Evolutionary conservation across 208 protist genomes (phyloP), one percentile per base, ranked within the genome.

Genomic region (Jaenimonas drosophilae): DNA sequence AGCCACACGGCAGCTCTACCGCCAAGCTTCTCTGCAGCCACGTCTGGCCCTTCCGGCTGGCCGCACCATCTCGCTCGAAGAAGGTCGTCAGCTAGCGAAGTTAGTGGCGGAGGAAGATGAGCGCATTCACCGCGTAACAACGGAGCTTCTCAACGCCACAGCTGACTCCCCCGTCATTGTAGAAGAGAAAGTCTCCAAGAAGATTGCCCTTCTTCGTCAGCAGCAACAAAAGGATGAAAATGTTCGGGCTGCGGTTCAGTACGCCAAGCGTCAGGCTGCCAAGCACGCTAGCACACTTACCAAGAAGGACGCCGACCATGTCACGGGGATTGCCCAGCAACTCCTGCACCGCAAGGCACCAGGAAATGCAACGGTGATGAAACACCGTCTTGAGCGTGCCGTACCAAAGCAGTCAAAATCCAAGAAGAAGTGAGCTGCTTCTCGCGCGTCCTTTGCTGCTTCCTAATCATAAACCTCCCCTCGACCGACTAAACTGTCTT

Each of bases 21-120:
- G 82, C 2, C 82, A 91, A 55, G 57, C 77, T 31, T 49, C 52
- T 11, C 65, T 91, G 52, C 82, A 87, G 59, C 82, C 76, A 4
- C 64, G 82, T 9, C 47, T 87, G 14, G 67, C 67, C 12, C 65
- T 87, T 2, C 76, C 82, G 2, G 70, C 77, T 0, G 82, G 82
- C 16, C 60, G 82, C 32, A 77, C 71, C 27, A 61, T 91, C 3
- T 86, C 82, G 2, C 51, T 88, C 2, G 76, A 87, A 44, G 82
- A 91, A 39, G 82, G 82, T 2, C 61, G 76, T 0, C 65, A 71
- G 4, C 66, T 86, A 2, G 81, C 81, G 1, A 77, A 74, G 36
- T 51, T 90, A 2, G 54, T 78, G 1, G 38, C 63, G 33, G 64
- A 80, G 1, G 81, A 86, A 43, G 76, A 80, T 40, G 60, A 74